Base-by-base conservation (phyloP, 2,329 filamentous ascomycete species). In the Talaromyces islandicus region DNA sequence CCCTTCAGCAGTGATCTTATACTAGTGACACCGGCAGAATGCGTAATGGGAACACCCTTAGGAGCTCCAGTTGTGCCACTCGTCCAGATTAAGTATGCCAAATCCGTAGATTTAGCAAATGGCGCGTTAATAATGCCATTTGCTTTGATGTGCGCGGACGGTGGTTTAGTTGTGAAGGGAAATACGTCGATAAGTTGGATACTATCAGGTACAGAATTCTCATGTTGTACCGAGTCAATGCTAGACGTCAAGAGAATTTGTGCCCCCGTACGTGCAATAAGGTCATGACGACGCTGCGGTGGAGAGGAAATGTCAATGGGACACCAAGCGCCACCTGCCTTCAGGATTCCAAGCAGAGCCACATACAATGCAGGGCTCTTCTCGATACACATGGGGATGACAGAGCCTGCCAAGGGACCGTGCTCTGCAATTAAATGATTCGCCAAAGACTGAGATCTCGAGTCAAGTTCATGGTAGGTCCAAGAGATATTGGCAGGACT, bases 251-350 rank as follows among this genome's bases (percentile, higher is more conserved):
- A 58, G 25, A 75, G 62, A 4, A 74, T 60, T 11, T 64, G 64
- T 19, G 72, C 66, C 21, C 66, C 68, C 6, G 74, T 76, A 21
- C 73, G 68, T 17, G 68, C 68, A 35, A 78, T 73, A 3, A 77
- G 67, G 27, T 74, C 71, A 53, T 73, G 73, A n/a, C 73, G 73
- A 51, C 75, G 68, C 56, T 71, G 71, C 11, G 70, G 32, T 17
- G 75, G 75, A 19, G 73, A 76, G 6, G 71, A 72, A 10, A 73
- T 68, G 62, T 78, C 75, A 29, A 78, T 73, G 0, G 76, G 74
- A 60, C 72, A 77, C 70, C 30, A 59, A 12, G 57, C 57, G 7
- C 17, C 57, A 11, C 57, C 57, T n/a, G 57, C 57, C 25, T 59
- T 59, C 29, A 59, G n/a, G 24, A 59, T 53, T 17, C 48, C 57